Evolutionary conservation across 306 rosid species (phyloP), one percentile per base, ranked within the genome.

Genomic region (Senna siamea): DNA sequence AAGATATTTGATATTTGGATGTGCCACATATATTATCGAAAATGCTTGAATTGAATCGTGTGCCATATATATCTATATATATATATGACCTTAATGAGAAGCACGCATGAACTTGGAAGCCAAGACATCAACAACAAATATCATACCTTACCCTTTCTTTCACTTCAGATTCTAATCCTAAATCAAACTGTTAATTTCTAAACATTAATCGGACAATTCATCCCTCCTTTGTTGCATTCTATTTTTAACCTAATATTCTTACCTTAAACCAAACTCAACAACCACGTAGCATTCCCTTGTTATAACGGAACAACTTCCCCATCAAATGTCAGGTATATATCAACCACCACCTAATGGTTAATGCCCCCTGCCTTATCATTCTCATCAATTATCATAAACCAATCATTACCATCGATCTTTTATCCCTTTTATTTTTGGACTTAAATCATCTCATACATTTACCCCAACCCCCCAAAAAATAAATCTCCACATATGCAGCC

Each of bases 81-180:
- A 32, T 43, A 10, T 43, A 12, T 8, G 5, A 76, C 9, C 20
- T 30, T 10, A 52, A 41, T 23, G 38, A 66, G 40, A 71, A 23
- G 44, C 9, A 59, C 72, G 30, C 81, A n/a, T 79, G 58, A 79
- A 76, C 82, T 69, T 85, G 43, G 46, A 79, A 79, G 89, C 78
- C 80, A 69, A 60, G 61, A 52, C 76, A 69, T 79, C 87, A 38
- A 54, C 70, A 18, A 37, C 68, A 62, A 17, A 2, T 54, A 47
- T 12, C 53, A 38, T 35, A 34, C 6, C 60, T 51, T 69, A 30
- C 74, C 57, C 46, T 55, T 14, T 9, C 60, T 51, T 69, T 41
- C 74, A 63, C 46, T 55, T 14, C 50, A 30, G 37, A 65, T 64
- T 47, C 47, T 40, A 32, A 32, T 62, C 28, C 38, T 7, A 54